Conservation (phyloP, 345 rosid genomes). For the Tarenaya hassleriana region DNA sequence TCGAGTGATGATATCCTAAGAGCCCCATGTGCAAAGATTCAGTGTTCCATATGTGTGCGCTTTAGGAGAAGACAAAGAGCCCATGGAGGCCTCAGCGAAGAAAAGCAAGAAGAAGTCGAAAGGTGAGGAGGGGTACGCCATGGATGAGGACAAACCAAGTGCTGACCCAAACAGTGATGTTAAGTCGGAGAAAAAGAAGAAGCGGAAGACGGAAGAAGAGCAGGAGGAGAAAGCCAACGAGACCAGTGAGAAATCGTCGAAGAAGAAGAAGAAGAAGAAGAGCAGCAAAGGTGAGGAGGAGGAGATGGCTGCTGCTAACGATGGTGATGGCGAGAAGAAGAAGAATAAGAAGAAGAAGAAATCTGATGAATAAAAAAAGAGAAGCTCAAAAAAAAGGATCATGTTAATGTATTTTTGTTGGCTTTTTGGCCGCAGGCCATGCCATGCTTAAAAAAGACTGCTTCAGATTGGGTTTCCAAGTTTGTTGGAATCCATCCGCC, state of each 20-base stretch:
- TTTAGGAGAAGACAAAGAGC: constrained; percentile 15
- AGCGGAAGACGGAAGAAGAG: constrained; percentile 12
- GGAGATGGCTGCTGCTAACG: constrained; percentile 14
- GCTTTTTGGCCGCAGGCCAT: too few relatives aligned
- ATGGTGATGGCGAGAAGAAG: constrained; percentile 24
- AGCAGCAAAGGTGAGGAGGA: constrained; percentile 24
- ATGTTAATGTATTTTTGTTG: too few relatives aligned
- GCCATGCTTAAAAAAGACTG: too few relatives aligned
- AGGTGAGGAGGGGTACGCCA: constrained; percentile 16
- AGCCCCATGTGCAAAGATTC: not conserved
- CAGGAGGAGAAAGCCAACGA: not conserved
- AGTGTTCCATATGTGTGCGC: not conserved
- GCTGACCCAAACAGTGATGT: constrained; percentile 19
- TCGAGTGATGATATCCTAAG: not conserved
- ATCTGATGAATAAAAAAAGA: constrained; percentile 14
- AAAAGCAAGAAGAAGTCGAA: constrained; percentile 31
- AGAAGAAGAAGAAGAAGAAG: constrained; percentile 30
- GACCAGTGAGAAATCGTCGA: constrained; percentile 22
- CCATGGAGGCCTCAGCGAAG: constrained; percentile 20
- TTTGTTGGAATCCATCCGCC: too few relatives aligned
- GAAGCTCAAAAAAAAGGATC: too few relatives aligned
- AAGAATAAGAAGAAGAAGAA: constrained; percentile 32
- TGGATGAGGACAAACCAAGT: constrained; percentile 10
- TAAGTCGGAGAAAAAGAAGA: constrained; percentile 25
- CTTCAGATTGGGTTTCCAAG: too few relatives aligned